phyloP scores from a whole-genome alignment of 164 flowering plant genomes.

The Saururus chinensis region DNA sequence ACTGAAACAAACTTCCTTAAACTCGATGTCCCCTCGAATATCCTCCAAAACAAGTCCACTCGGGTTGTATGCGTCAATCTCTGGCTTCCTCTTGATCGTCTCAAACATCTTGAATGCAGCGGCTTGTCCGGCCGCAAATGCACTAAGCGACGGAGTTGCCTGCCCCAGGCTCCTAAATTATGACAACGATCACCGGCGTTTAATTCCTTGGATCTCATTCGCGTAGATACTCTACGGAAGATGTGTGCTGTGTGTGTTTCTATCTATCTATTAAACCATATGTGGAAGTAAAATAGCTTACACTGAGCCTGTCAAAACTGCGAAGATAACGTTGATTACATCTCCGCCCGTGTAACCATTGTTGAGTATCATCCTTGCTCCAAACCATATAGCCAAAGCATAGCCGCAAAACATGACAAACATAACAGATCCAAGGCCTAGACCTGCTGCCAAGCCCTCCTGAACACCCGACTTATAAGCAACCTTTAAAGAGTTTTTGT shows the following conservation, averaged over 20 bases:
- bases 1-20: conserved; percentile 56
- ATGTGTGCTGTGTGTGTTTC: too few species aligned
- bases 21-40: conserved; percentile 55
- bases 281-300: conserved; percentile 12
- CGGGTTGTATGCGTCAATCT: conserved; percentile 40
- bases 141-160: conserved; percentile 41
- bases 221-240: too few species aligned
- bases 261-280: not conserved
- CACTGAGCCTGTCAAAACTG: conserved; percentile 62
- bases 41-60: conserved; percentile 43
- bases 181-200: not conserved
- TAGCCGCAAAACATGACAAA: conserved; percentile 37
- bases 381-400: conserved; percentile 68
- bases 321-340: conserved; percentile 50
- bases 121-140: conserved; percentile 68
- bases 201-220: too few species aligned
- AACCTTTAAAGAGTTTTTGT: conserved; percentile 35
- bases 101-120: conserved; percentile 75
- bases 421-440: conserved; percentile 50
- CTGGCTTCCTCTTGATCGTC: conserved; percentile 51
- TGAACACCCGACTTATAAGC: conserved; percentile 54
- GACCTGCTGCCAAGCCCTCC: conserved; percentile 52
- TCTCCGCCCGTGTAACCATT: conserved; percentile 64
- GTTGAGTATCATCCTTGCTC: conserved; percentile 52
- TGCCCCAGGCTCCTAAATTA: conserved; percentile 49